Conservation (phyloP, 805 yeast genomes). For the Candida pseudofarinosa region DNA sequence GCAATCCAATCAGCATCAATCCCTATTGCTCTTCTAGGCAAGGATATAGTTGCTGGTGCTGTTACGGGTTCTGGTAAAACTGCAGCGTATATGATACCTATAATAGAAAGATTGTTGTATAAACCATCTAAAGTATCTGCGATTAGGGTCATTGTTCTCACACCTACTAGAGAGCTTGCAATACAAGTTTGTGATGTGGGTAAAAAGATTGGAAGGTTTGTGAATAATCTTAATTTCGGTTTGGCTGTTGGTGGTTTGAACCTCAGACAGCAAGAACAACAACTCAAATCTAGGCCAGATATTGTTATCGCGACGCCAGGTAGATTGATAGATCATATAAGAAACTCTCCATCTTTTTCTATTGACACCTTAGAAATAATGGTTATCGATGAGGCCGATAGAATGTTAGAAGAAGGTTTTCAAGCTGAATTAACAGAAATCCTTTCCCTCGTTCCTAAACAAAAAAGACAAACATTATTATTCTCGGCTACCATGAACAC, state of each 20-base stretch:
- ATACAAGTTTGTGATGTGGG: slow-evolving; percentile 96
- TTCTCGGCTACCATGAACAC: slow-evolving; percentile 99
- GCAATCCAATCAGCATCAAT: slow-evolving; percentile 93
- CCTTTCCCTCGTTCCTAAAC: slow-evolving; percentile 72
- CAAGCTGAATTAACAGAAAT: slow-evolving; percentile 92
- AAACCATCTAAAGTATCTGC: slow-evolving; percentile 83
- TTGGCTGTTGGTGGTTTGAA: slow-evolving; percentile 98
- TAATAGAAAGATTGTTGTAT: slow-evolving; percentile 84
- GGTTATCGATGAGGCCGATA: slow-evolving; percentile 96
- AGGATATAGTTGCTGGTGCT: slow-evolving; percentile 98
- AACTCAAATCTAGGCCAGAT: slow-evolving; percentile 88
- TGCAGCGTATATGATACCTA: slow-evolving; percentile 96
- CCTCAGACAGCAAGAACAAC: slow-evolving; percentile 92
- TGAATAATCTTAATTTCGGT: slow-evolving; percentile 77
- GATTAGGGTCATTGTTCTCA: slow-evolving; percentile 83
- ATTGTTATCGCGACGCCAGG: slow-evolving; percentile 98
- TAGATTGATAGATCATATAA: slow-evolving; percentile 92
- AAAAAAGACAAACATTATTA: slow-evolving; percentile 86
- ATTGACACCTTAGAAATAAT: slow-evolving; percentile 90
- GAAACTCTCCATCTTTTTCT: slow-evolving; percentile 89
- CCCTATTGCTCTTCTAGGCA: slow-evolving; percentile 90
- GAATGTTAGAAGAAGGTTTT: slow-evolving; percentile 99
- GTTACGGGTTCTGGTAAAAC: slow-evolving; percentile 99
- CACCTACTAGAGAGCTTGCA: slow-evolving; percentile 98
- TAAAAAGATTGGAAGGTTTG: slow-evolving; percentile 72